A percentile compares a stretch with the other conserved stretches of the same genome.
phyloP scores from a whole-genome alignment of 1,284 basidiomycete genomes.

The Dichomitus squalens region DNA sequence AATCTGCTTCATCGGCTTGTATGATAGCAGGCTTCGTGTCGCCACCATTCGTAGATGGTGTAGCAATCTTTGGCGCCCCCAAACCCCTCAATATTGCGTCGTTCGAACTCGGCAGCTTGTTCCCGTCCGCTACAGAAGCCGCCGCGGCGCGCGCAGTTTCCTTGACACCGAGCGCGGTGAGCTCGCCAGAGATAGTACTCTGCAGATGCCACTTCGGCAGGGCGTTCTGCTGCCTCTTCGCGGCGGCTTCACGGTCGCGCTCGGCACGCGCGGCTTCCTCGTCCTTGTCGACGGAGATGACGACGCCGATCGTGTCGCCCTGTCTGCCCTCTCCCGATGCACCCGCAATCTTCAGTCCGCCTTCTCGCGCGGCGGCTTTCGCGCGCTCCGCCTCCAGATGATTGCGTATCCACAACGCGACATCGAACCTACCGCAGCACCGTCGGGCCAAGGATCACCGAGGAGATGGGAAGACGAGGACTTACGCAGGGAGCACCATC shows the following conservation, averaged over 20 bases:
- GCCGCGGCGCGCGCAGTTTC: constrained; percentile 55
- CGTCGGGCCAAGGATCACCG: background rate
- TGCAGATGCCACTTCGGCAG: constrained; percentile 93
- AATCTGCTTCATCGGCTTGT: constrained; percentile 54
- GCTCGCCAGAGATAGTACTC: constrained; percentile 91
- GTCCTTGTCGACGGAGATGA: constrained; percentile 82
- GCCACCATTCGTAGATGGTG: constrained; percentile 40
- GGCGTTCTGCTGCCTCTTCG: constrained; percentile 86
- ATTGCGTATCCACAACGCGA: constrained; percentile 75
- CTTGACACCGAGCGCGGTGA: constrained; percentile 83
- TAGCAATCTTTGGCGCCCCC: constrained; percentile 36
- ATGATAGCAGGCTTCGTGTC: constrained; percentile 62
- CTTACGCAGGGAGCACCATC: constrained; percentile 79
- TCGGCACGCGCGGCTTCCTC: constrained; percentile 69
- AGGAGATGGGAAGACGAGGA: background rate
- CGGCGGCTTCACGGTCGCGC: constrained; percentile 70
- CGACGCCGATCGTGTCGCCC: constrained; percentile 77
- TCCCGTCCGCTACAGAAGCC: constrained; percentile 30
- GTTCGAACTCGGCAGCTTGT: constrained; percentile 47
- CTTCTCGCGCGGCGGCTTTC: constrained; percentile 46
- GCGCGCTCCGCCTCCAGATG: constrained; percentile 63
- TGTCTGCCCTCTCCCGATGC: constrained; percentile 60
- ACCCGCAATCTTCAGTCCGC: constrained; percentile 73
- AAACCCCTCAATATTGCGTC: constrained; percentile 68
- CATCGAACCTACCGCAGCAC: constrained; percentile 72